Evolutionary conservation across 331 rosid species (phyloP).

Genomic region (Quercus lobata): DNA sequence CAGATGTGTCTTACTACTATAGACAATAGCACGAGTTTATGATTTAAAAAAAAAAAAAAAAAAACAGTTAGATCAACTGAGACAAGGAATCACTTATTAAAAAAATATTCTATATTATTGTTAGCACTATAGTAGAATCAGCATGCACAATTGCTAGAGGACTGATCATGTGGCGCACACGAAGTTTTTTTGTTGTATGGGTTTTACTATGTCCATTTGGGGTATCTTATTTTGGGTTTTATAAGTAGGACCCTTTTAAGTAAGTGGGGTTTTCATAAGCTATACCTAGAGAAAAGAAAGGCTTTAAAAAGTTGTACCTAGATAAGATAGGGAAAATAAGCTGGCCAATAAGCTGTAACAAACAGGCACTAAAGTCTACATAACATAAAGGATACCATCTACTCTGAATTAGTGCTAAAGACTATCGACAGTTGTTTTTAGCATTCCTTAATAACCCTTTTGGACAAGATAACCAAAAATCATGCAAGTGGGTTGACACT

Average conservation of each 20-base stretch:
- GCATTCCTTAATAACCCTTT: neutral
- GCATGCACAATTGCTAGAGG: neutral
- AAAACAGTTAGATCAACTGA: neutral
- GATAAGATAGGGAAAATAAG: too few relatives aligned
- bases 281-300: too few relatives aligned
- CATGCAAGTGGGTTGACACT: neutral
- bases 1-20: neutral
- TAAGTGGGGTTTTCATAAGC: too few relatives aligned
- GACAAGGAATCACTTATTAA: neutral
- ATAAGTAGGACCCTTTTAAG: too few relatives aligned
- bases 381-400: neutral
- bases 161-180: neutral
- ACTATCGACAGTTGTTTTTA: neutral
- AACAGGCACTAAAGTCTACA: too few relatives aligned
- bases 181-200: too few relatives aligned
- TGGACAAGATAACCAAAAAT: neutral
- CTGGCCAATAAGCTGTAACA: too few relatives aligned
- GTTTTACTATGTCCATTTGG: too few relatives aligned
- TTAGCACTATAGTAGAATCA: neutral
- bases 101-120: too few relatives aligned
- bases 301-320: too few relatives aligned
- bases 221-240: too few relatives aligned
- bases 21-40: neutral
- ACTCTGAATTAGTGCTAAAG: neutral
- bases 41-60: neutral